Conservation (phyloP, 805 yeast genomes). For the Candida stauntonica region DNA sequence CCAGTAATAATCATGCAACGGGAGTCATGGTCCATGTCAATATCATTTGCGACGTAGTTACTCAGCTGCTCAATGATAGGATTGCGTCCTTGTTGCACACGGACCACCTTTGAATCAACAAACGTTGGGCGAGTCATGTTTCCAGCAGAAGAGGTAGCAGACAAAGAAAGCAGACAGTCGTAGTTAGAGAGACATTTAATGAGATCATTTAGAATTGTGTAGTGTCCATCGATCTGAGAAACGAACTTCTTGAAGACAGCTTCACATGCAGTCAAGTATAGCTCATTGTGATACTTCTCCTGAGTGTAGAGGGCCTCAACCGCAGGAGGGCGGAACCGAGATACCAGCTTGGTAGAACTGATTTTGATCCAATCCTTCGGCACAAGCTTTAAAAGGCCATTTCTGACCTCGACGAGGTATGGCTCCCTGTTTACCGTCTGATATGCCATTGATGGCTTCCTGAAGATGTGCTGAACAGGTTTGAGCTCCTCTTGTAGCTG, state of each 20-base stretch:
- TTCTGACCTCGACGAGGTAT: constrained; percentile 72
- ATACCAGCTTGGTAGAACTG: constrained; percentile 60
- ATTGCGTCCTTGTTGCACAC: constrained; percentile 70
- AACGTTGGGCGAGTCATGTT: constrained; percentile 63
- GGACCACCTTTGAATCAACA: constrained; percentile 42
- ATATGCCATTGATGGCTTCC: constrained; percentile 54
- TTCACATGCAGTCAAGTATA: constrained; percentile 25
- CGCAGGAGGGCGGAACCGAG: constrained; percentile 68
- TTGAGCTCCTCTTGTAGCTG: constrained; percentile 51
- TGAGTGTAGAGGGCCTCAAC: constrained; percentile 46
- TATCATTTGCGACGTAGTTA: constrained; percentile 73
- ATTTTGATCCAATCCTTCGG: constrained; percentile 79
- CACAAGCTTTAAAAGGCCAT: constrained; percentile 43
- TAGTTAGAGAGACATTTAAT: constrained; percentile 54
- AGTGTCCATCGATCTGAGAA: constrained; percentile 37
- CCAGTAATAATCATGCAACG: constrained; percentile 88
- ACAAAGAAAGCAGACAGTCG: constrained; percentile 71
- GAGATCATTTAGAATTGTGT: constrained; percentile 44
- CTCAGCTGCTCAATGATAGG: constrained; percentile 71
- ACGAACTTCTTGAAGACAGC: constrained; percentile 47
- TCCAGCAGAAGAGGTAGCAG: constrained; percentile 60
- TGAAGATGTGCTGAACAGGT: constrained; percentile 40
- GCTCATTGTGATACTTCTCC: constrained; percentile 57
- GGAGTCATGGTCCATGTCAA: constrained; percentile 49
- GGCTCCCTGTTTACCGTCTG: constrained; percentile 59